These are phyloP conservation scores for Pichia sp. DNA, from an alignment of 1,139 yeast genomes.

Conservation along the genomic window DNA sequence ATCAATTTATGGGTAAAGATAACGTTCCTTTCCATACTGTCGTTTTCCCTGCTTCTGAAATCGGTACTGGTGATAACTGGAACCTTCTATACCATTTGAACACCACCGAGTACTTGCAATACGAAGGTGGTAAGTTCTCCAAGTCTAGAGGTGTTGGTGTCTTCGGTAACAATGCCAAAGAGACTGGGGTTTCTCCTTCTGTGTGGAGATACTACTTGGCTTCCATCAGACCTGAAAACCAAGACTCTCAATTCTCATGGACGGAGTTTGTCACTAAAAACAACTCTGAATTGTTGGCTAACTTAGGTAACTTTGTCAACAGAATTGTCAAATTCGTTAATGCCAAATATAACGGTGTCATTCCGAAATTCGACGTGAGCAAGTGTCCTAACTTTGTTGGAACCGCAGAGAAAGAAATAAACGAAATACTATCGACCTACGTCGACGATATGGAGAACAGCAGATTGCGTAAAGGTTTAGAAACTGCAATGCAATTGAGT, in stretches of 20 bases:
- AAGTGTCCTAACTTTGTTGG: slow-evolving; percentile 43
- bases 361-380: slow-evolving; percentile 56
- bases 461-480: slow-evolving; percentile 83
- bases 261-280: slow-evolving; percentile 89
- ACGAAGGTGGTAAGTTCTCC: slow-evolving; percentile 96
- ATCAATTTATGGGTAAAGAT: slow-evolving; percentile 99
- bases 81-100: slow-evolving; percentile 85
- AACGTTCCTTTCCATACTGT: slow-evolving; percentile 98
- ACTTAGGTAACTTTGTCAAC: slow-evolving; percentile 94
- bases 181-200: slow-evolving; percentile 82
- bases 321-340: slow-evolving; percentile 84
- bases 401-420: slow-evolving; percentile 51
- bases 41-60: slow-evolving; percentile 87
- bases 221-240: slow-evolving; percentile 87
- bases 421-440: slow-evolving; percentile 57
- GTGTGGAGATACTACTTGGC: slow-evolving; percentile 98
- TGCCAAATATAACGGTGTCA: slow-evolving; percentile 88
- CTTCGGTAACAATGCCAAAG: slow-evolving; percentile 95
- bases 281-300: slow-evolving; percentile 88
- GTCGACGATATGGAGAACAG: slow-evolving; percentile 71
- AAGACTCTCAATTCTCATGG: slow-evolving; percentile 98
- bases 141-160: slow-evolving; percentile 97
- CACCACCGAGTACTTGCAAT: slow-evolving; percentile 94
- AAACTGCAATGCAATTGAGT: slow-evolving; percentile 84
- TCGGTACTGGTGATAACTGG: slow-evolving; percentile 89